phyloP scores from a whole-genome alignment of 73 alveolate genomes.

The Blepharisma stoltei region DNA sequence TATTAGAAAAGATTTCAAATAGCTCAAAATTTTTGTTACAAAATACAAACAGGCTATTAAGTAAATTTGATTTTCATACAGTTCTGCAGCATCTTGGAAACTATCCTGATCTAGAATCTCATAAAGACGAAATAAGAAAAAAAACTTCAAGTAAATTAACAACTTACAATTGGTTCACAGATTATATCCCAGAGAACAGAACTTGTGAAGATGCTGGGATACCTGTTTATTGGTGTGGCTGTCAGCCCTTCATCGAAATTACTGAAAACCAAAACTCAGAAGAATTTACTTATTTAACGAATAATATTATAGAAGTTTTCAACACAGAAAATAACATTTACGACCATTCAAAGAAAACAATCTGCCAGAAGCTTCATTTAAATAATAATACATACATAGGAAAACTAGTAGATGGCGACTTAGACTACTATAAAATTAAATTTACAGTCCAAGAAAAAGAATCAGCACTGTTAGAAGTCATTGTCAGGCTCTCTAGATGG shows the following conservation, averaged over 20 bases:
- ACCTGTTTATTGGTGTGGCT: slow-evolving; percentile 15
- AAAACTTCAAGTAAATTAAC: too few relatives aligned
- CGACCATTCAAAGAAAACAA: not conserved
- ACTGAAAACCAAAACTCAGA: not conserved
- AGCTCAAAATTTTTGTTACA: not conserved
- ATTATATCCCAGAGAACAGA: slow-evolving; percentile 12
- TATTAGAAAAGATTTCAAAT: not conserved
- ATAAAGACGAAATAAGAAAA: too few relatives aligned
- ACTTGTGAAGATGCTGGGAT: slow-evolving; percentile 30
- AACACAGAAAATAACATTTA: not conserved
- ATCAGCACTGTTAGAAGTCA: slow-evolving; percentile 1
- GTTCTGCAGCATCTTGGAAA: not conserved
- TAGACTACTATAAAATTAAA: not conserved
- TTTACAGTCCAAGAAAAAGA: not conserved
- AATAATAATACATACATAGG: not conserved
- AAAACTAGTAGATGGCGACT: not conserved
- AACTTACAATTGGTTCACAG: not conserved
- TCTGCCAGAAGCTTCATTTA: slow-evolving; percentile 14
- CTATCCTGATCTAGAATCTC: not conserved
- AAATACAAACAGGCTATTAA: slow-evolving; percentile 4
- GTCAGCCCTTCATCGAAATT: not conserved
- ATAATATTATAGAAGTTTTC: not conserved
- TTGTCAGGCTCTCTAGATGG: not conserved
- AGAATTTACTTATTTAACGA: not conserved
- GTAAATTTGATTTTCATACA: slow-evolving; percentile 29